Evolutionary conservation across 805 yeast species (phyloP), one percentile per base, ranked within the genome.

Genomic region (Grigorovia transvaalensis): DNA sequence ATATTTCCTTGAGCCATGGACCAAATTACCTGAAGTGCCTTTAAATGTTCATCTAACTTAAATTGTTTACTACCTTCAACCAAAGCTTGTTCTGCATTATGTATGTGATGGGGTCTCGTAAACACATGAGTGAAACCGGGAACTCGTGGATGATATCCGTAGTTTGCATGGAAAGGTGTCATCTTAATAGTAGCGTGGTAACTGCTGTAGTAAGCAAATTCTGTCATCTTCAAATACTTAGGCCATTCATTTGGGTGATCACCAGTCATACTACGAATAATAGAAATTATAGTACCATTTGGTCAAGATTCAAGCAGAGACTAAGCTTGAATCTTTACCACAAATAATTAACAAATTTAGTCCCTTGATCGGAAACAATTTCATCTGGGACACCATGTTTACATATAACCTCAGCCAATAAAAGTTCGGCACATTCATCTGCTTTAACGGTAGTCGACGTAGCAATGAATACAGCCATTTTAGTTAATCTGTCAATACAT

Each of bases 131-230:
- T 40, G 19, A 50, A 50, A 5, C 49, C 49, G 9, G 51, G 45
- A 13, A 45, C 17, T 9, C 40, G 13, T 7, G 51, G 49, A 27
- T 45, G 48, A 27, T 35, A 50, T 27, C 51, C 46, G 13, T 50
- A 45, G 27, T 45, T 50, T 1, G 51, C 48, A 27, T 8, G 45
- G 27, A 45, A 50, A 4, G 48, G 51, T 5, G 48, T 27, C 46
- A 45, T 50, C 13, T 45, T n/a, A 13, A 50, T 45, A n/a, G 38
- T 5, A 5, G 27, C 11, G 6, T 45, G 49, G 41, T 33, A 50
- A 9, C 40, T 6, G 29, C 19, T 50, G 18, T 50, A 45, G 44
- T 50, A 50, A 17, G 48, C 44, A 15, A 50, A 50, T 18, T 45
- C 45, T 2, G 51, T 45, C 41, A 45, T 38, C 4, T 35, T 4